Evolutionary conservation across 2,329 filamentous ascomycete species (phyloP), one percentile per base, ranked within the genome.

Genomic region (Hysterium pulicare): DNA sequence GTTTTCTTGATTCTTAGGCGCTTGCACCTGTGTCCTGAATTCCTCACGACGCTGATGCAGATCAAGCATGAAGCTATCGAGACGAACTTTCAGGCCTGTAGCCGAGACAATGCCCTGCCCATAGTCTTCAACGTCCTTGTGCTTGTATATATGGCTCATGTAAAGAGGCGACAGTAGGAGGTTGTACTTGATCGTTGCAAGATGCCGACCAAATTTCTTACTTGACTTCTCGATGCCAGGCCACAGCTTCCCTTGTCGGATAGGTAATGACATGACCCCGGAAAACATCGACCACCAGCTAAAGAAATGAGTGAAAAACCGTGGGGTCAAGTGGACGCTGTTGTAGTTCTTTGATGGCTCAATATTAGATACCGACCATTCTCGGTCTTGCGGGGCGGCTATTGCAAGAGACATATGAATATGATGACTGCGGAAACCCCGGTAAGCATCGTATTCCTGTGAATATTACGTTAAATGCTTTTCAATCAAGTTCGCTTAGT

Each of bases 101-200:
- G 91, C 91, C 35, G 89, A 93, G 5, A 95, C 87, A 1, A 84
- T 77, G 49, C 83, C 76, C 48, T 90, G 84, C 0, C 80, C 77
- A 59, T 88, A 87, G 46, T 95, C 90, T 59, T 96, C 91, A 0
- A 82, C 82, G 59, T 98, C 93, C 64, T 96, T 96, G 71, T 98
- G 93, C 67, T 96, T 97, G 72, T 98, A 98, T 23, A 98, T 90
- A 57, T 98, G 93, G 54, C 90, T 94, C 49, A 98, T 80, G 66
- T 95, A 98, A 2, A 98, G 72, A 0, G 93, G 93, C 2, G 93
- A 95, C 13, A 98, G 74, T 3, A 97, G 77, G 17, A 98, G 72
- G 49, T 91, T 96, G 71, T 97, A 97, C 73, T 98, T 98, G 74
- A 98, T 90, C 7, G 94, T 98, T n/a, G 90, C 91, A 48, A 98